phyloP scores from a whole-genome alignment of 805 yeast genomes.

The Saccharomycopsis fermentans region DNA sequence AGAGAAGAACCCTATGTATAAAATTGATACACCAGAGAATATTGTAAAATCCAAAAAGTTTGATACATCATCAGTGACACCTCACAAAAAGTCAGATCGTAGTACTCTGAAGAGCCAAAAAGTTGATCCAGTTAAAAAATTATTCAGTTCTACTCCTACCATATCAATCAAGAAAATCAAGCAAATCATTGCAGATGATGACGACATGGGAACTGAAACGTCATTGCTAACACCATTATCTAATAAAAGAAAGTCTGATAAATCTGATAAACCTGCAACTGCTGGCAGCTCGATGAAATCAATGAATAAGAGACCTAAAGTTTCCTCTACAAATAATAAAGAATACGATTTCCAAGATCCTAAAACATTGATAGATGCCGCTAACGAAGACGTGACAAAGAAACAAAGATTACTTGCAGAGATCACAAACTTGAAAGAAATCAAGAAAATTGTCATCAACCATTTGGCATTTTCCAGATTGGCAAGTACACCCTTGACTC shows the following conservation, averaged over 20 bases:
- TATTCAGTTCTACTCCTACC: conserved; percentile 1
- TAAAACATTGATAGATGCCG: conserved; percentile 17
- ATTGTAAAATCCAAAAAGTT: neutral
- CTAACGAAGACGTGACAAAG: conserved; percentile 12
- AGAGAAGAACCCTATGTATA: neutral
- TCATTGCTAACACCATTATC: neutral
- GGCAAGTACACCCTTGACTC: conserved; percentile 77
- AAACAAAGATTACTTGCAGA: conserved; percentile 9
- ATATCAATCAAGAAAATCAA: conserved; percentile 10
- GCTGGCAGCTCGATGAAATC: neutral
- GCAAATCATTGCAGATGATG: neutral
- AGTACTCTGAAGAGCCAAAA: neutral
- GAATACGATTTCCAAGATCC: conserved; percentile 18
- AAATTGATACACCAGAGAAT: neutral
- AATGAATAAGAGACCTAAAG: conserved; percentile 6
- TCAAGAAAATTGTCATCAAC: conserved; percentile 61
- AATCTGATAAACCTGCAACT: neutral
- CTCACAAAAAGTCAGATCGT: neutral
- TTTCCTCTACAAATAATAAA: neutral
- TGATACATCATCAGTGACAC: neutral
- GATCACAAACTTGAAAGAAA: conserved; percentile 33
- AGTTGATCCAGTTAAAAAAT: neutral
- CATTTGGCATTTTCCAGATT: conserved; percentile 85
- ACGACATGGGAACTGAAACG: neutral
- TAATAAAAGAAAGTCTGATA: neutral